A percentile compares a stretch with the other conserved stretches of the same genome.
phyloP scores from a whole-genome alignment of 768 basidiomycete genomes.

The Galerina marginata region DNA sequence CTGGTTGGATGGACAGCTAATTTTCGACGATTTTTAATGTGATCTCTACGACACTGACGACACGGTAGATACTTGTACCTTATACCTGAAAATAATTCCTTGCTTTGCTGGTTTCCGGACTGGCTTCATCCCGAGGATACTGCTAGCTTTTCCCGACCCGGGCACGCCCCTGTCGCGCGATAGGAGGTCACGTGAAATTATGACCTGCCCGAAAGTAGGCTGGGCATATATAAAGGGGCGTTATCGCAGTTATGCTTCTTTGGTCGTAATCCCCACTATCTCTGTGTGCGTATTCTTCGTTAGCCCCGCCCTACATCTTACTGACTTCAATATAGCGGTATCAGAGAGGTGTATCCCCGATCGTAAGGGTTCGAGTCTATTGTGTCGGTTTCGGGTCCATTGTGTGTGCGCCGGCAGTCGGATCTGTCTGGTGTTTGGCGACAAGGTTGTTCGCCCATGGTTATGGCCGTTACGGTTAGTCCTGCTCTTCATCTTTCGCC shows the following conservation, averaged over 20 bases:
- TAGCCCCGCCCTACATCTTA: background rate
- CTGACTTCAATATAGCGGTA: background rate
- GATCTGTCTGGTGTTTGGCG: conserved; percentile 5
- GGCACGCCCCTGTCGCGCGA: no score
- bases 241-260: conserved; percentile 8
- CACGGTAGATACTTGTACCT: background rate
- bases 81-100: background rate
- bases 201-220: conserved; percentile 24
- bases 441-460: conserved; percentile 4
- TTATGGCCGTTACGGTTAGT: conserved; percentile 2
- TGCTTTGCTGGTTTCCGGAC: no score
- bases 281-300: conserved; percentile 13
- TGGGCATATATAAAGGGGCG: conserved; percentile 17
- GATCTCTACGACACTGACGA: background rate
- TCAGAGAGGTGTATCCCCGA: conserved; percentile 13
- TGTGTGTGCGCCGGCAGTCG: conserved; percentile 6
- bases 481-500: background rate
- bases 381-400: conserved; percentile 2
- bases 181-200: conserved; percentile 3
- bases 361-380: conserved; percentile 9
- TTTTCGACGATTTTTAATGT: background rate
- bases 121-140: no score
- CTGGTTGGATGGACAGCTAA: conserved; percentile 72
- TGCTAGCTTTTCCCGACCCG: no score
- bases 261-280: conserved; percentile 23